These are phyloP conservation scores for Euphorbia peplus DNA, from an alignment of 345 rosid genomes.

Conservation along the genomic window DNA sequence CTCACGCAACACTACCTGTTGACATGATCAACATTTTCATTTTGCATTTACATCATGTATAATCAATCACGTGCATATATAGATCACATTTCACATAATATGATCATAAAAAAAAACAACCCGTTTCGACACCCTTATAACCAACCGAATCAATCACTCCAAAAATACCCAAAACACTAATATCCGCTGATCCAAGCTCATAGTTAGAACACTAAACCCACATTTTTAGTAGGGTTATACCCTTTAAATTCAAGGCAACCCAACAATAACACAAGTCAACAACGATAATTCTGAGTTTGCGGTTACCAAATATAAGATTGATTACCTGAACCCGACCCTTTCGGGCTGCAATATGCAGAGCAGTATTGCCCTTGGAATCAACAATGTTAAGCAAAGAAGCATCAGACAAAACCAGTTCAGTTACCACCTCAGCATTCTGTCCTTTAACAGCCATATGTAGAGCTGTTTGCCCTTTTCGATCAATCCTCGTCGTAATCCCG, in stretches of 20 bases:
- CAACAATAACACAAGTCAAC: background rate
- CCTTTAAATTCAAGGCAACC: background rate
- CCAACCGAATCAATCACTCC: background rate
- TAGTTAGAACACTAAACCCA: background rate
- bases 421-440: conserved; percentile 51
- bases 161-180: background rate
- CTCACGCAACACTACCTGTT: no score
- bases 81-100: no score
- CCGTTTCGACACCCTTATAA: no score
- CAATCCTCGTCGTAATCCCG: conserved; percentile 49
- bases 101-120: no score
- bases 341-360: conserved; percentile 73
- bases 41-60: no score
- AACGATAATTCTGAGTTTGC: background rate
- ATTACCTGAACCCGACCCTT: conserved; percentile 70
- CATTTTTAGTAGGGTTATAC: no score
- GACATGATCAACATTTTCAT: no score
- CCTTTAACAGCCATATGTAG: conserved; percentile 98
- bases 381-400: conserved; percentile 53
- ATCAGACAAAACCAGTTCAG: conserved; percentile 46
- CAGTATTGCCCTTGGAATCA: conserved; percentile 75
- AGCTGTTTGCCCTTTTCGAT: conserved; percentile 84
- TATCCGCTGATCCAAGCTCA: no score
- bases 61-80: no score
- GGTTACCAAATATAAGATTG: background rate